Conservation (phyloP, 345 rosid species). For the Anastatica hierochuntica region DNA sequence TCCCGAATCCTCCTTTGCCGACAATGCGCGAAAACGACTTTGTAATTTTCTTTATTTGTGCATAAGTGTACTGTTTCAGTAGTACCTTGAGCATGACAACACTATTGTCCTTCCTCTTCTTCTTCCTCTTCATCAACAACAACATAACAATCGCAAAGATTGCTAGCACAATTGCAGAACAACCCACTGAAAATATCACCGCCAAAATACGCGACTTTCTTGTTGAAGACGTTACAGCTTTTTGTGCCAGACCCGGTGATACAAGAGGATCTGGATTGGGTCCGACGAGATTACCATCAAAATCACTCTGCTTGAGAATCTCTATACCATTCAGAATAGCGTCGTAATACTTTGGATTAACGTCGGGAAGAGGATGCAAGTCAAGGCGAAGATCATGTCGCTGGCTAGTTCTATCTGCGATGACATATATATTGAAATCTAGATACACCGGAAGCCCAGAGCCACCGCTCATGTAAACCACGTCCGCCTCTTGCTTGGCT, state of each 20-base stretch:
- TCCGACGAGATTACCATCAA: constrained; percentile 2
- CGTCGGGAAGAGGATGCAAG: neutral
- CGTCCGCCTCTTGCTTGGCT: neutral
- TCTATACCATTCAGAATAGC: constrained; percentile 38
- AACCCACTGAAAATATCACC: neutral
- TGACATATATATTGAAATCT: constrained; percentile 14
- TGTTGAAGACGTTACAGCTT: neutral
- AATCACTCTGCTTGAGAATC: constrained; percentile 26
- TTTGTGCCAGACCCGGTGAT: neutral
- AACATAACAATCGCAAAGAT: neutral
- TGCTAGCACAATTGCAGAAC: neutral
- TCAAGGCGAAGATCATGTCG: constrained; percentile 15
- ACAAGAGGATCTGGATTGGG: constrained; percentile 17
- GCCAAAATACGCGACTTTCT: neutral
- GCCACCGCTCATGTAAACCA: constrained; percentile 14
- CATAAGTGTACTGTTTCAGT: neutral
- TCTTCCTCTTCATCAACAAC: neutral
- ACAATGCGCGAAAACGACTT: neutral
- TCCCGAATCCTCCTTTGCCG: neutral
- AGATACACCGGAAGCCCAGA: constrained; percentile 12
- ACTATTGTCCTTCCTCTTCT: neutral
- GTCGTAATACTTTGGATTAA: neutral
- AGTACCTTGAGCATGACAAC: neutral
- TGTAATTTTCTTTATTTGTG: neutral
- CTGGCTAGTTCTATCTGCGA: neutral